A percentile compares a stretch with the other conserved stretches of the same genome.
phyloP scores from a whole-genome alignment of 495 filamentous ascomycete genomes.

The Penicillium pulvis region DNA sequence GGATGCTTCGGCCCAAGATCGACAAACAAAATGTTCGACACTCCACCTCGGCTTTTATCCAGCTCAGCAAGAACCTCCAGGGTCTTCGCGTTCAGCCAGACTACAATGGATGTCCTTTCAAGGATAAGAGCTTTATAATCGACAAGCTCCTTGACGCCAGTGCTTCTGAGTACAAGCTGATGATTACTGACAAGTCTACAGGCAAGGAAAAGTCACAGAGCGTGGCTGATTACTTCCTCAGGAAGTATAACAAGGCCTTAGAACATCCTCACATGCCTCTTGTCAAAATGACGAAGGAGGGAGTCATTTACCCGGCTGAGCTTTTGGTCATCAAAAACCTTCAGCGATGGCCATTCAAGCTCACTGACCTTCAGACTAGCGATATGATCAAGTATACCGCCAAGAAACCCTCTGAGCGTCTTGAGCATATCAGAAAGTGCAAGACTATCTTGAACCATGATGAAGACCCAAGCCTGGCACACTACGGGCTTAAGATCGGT shows the following conservation, averaged over 20 bases:
- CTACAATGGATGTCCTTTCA: constrained; percentile 55
- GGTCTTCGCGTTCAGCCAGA: constrained; percentile 68
- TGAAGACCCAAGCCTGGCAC: constrained; percentile 63
- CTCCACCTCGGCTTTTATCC: constrained; percentile 24
- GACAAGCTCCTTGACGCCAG: constrained; percentile 57
- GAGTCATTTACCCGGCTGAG: constrained; percentile 77
- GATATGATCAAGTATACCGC: constrained; percentile 89
- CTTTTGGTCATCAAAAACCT: constrained; percentile 60
- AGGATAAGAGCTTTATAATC: constrained; percentile 56
- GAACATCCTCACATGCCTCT: constrained; percentile 62
- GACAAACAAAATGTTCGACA: constrained; percentile 17
- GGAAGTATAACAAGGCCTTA: constrained; percentile 63
- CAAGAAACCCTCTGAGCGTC: constrained; percentile 62
- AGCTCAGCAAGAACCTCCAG: constrained; percentile 49
- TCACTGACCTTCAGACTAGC: constrained; percentile 65
- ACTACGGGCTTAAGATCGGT: constrained; percentile 70
- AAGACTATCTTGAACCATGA: constrained; percentile 67
- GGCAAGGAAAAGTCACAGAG: constrained; percentile 41
- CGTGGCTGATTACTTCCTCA: constrained; percentile 67
- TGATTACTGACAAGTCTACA: constrained; percentile 53
- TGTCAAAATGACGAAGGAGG: constrained; percentile 66
- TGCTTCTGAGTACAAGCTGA: constrained; percentile 60
- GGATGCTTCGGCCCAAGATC: constrained; percentile 15
- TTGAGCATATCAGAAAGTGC: constrained; percentile 61
- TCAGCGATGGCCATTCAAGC: constrained; percentile 79